A percentile compares a stretch with the other conserved stretches of the same genome.
phyloP scores from a whole-genome alignment of 768 basidiomycete species.

The Royoungia palumana region DNA sequence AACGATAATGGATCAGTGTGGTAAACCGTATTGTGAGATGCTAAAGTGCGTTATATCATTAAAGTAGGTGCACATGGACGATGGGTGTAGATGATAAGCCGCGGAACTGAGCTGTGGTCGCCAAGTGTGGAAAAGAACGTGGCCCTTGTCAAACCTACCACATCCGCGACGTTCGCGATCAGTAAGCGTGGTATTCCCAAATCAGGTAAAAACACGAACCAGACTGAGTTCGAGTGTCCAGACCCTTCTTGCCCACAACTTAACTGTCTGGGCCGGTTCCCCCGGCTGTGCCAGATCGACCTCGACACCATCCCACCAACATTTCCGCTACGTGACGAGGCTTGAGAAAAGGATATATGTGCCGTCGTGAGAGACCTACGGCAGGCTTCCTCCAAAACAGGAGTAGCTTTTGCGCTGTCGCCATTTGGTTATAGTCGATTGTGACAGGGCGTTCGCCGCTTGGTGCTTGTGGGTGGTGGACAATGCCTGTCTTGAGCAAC shows the following conservation, averaged over 20 bases:
- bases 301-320: slow-evolving; percentile 99
- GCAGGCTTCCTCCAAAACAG: slow-evolving; percentile 99
- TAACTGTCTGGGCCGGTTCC: slow-evolving; percentile 56
- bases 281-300: slow-evolving; percentile 69
- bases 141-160: slow-evolving; percentile 18
- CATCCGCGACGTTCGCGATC: neutral
- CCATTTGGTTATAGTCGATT: slow-evolving; percentile 90
- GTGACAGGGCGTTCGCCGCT: slow-evolving; percentile 69
- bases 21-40: slow-evolving; percentile 20
- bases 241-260: slow-evolving; percentile 95
- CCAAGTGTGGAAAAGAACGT: slow-evolving; percentile 12
- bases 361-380: slow-evolving; percentile 51
- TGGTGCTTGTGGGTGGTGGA: slow-evolving; percentile 53
- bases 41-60: slow-evolving; percentile 27
- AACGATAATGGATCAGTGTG: neutral
- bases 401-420: slow-evolving; percentile 93
- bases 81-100: slow-evolving; percentile 26
- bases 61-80: slow-evolving; percentile 26
- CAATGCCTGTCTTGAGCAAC: slow-evolving; percentile 94
- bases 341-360: neutral
- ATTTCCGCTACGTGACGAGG: slow-evolving; percentile 70
- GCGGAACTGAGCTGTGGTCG: slow-evolving; percentile 17
- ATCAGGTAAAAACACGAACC: slow-evolving; percentile 42
- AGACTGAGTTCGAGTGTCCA: slow-evolving; percentile 98
- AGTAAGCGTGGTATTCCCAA: neutral